phyloP scores from a whole-genome alignment of 2,329 filamentous ascomycete species.

The Plectosphaerella cucumerina region DNA sequence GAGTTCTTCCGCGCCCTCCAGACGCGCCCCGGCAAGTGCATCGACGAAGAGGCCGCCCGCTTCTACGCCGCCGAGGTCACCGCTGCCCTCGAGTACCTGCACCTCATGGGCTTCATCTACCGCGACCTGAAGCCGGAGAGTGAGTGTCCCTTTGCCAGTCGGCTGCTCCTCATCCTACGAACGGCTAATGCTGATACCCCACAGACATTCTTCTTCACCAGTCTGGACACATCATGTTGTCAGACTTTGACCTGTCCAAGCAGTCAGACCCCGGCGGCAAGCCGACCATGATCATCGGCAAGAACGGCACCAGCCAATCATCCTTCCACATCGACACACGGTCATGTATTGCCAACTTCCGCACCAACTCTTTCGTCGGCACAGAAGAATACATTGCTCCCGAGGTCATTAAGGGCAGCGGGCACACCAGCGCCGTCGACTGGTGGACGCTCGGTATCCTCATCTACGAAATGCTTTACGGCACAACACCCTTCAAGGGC shows the following conservation, averaged over 20 bases:
- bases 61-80: constrained; percentile 99
- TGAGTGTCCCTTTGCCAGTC: constrained; percentile 47
- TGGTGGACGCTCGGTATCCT: constrained; percentile 99
- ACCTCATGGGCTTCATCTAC: constrained; percentile 99
- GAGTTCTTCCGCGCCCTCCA: constrained; percentile 98
- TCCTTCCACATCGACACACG: constrained; percentile 97
- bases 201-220: constrained; percentile 94
- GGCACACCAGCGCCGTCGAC: constrained; percentile 96
- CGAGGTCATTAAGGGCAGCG: constrained; percentile 97
- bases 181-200: neutral
- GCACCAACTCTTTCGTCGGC: constrained; percentile 96
- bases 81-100: constrained; percentile 90
- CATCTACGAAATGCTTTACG: constrained; percentile 98
- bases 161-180: constrained; percentile 6
- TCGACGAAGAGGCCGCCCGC: constrained; percentile 90
- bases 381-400: constrained; percentile 99
- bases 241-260: constrained; percentile 97
- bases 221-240: constrained; percentile 99
- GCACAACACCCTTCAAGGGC: constrained; percentile 97
- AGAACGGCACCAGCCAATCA: constrained; percentile 79
- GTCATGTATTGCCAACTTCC: constrained; percentile 96
- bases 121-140: constrained; percentile 97
- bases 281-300: constrained; percentile 94
- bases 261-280: constrained; percentile 94
- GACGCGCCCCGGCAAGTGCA: constrained; percentile 94